Evolutionary conservation across 306 rosid genomes (phyloP).

Genomic region (Glycyrrhiza uralensis): DNA sequence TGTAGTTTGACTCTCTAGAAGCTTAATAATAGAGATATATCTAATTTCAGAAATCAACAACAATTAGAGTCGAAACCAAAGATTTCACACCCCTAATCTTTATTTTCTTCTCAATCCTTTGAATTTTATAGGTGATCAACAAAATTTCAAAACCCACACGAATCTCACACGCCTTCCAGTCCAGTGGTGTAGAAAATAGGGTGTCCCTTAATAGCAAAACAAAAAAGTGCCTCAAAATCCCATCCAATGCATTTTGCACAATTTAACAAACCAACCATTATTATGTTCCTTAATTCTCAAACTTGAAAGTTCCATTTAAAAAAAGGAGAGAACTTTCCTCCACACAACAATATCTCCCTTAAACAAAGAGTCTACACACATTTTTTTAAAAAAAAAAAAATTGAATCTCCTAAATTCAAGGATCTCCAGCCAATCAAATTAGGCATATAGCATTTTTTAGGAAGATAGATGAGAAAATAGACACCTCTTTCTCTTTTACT

Average conservation of each 20-base stretch:
- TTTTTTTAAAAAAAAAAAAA: background rate
- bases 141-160: background rate
- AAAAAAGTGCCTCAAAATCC: slow-evolving; percentile 20
- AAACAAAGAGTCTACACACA: slow-evolving; percentile 20
- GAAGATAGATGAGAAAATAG: slow-evolving; percentile 15
- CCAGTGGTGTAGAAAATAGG: slow-evolving; percentile 11
- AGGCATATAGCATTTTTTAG: slow-evolving; percentile 13
- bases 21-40: background rate
- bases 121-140: background rate
- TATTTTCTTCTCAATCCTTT: too few relatives aligned
- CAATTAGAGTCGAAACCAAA: background rate
- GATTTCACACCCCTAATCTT: background rate
- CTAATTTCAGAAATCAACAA: slow-evolving; percentile 1
- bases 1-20: slow-evolving; percentile 17
- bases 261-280: slow-evolving; percentile 35
- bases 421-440: slow-evolving; percentile 39
- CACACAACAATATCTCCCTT: slow-evolving; percentile 32
- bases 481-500: slow-evolving; percentile 30
- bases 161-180: slow-evolving; percentile 26
- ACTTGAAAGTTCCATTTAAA: slow-evolving; percentile 30
- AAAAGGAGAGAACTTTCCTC: slow-evolving; percentile 27
- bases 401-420: slow-evolving; percentile 39
- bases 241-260: slow-evolving; percentile 37
- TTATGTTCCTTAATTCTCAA: slow-evolving; percentile 34
- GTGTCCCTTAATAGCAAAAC: slow-evolving; percentile 21